These are phyloP conservation scores for Ogataea paradorogensis DNA, from an alignment of 805 yeast species.

Conservation along the genomic window DNA sequence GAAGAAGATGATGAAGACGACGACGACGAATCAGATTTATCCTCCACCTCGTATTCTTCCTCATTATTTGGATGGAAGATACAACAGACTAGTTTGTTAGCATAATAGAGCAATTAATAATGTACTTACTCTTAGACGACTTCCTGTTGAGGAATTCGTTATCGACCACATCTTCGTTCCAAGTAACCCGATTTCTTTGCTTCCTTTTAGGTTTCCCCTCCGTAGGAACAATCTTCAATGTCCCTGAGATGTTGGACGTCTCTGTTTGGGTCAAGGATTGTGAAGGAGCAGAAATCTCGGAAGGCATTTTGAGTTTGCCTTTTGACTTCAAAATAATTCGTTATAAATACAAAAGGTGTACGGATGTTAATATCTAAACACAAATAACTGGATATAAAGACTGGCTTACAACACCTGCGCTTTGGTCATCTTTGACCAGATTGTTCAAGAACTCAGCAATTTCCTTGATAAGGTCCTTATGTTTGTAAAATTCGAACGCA, in stretches of 20 bases:
- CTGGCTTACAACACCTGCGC: conserved; percentile 1
- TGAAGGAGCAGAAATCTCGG: conserved; percentile 1
- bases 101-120: conserved; percentile 2
- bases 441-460: conserved; percentile 20
- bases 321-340: background rate
- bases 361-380: conserved; percentile 5
- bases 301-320: background rate
- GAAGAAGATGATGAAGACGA: conserved; percentile 25
- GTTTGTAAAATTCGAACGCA: conserved; percentile 15
- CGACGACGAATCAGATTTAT: conserved; percentile 20
- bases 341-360: background rate
- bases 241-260: conserved; percentile 19
- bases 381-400: conserved; percentile 21
- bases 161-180: conserved; percentile 86
- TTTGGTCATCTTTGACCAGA: conserved; percentile 4
- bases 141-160: conserved; percentile 87
- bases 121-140: conserved; percentile 64
- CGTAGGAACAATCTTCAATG: conserved; percentile 18
- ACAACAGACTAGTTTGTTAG: conserved; percentile 56
- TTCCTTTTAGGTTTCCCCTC: conserved; percentile 18
- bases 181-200: conserved; percentile 57
- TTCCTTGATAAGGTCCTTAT: conserved; percentile 13
- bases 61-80: conserved; percentile 79
- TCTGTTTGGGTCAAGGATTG: conserved; percentile 17
- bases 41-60: conserved; percentile 33